Evolutionary conservation across 2,329 filamentous ascomycete species (phyloP).

Genomic region (Aspergillus ruber): DNA sequence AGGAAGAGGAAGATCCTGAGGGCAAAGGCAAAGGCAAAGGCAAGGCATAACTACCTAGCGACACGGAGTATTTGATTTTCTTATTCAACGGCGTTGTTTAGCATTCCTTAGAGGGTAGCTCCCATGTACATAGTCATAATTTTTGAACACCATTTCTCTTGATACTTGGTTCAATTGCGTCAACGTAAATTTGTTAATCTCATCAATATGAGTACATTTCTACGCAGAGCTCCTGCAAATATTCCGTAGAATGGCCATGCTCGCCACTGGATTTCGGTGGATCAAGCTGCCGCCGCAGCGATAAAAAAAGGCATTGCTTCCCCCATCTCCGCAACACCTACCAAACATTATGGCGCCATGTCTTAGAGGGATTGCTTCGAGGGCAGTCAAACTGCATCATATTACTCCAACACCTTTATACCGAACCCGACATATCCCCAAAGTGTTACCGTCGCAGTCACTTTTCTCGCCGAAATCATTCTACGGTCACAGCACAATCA

Average conservation of each 20-base stretch:
- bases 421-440: slow-evolving; percentile 1
- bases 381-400: slow-evolving; percentile 7
- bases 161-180: not conserved
- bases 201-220: too few relatives aligned
- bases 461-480: slow-evolving; percentile 2
- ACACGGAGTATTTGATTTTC: not conserved
- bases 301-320: not conserved
- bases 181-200: too few relatives aligned
- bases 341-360: slow-evolving; percentile 22
- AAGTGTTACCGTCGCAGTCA: slow-evolving; percentile 2
- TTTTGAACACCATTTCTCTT: not conserved
- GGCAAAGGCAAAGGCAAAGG: slow-evolving; percentile 35
- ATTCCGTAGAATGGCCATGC: not conserved
- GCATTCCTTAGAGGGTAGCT: too few relatives aligned
- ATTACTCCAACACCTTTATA: not conserved
- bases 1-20: slow-evolving; percentile 26
- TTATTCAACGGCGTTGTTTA: not conserved
- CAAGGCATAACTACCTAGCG: slow-evolving; percentile 18
- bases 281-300: not conserved
- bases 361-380: slow-evolving; percentile 18
- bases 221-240: too few relatives aligned
- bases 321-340: not conserved
- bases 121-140: too few relatives aligned
- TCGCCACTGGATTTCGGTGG: not conserved
- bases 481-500: slow-evolving; percentile 1